phyloP scores from a whole-genome alignment of 2,329 filamentous ascomycete species.

The Ceratocystis harringtonii region DNA sequence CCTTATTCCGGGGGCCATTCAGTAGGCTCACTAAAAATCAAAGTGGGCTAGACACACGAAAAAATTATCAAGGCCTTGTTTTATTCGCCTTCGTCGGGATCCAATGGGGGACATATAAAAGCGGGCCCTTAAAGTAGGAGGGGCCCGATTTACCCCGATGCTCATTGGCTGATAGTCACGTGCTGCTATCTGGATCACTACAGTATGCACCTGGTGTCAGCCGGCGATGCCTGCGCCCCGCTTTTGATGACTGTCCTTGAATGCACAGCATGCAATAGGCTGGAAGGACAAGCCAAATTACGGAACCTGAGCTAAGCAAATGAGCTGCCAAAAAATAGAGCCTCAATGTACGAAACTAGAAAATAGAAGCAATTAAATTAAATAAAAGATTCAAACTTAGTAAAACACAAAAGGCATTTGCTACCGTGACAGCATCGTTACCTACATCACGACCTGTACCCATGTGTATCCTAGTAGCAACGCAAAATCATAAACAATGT shows the following conservation, averaged over 20 bases:
- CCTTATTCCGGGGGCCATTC: background rate
- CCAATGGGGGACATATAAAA: constrained; percentile 13
- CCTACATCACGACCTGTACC: too few species aligned
- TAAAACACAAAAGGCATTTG: background rate
- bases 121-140: constrained; percentile 7
- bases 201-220: background rate
- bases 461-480: too few species aligned
- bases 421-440: too few species aligned
- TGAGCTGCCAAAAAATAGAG: background rate
- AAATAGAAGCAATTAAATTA: background rate
- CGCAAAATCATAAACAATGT: too few species aligned
- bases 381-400: background rate
- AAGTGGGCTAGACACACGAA: background rate
- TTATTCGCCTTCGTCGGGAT: constrained; percentile 12
- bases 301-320: too few species aligned
- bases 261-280: constrained; percentile 16
- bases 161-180: constrained; percentile 19
- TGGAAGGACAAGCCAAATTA: background rate
- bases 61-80: constrained; percentile 7
- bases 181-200: background rate
- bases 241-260: constrained; percentile 15
- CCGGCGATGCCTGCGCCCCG: background rate
- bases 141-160: constrained; percentile 19
- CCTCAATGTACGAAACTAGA: background rate
- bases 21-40: background rate